Evolutionary conservation across 768 basidiomycete species (phyloP), one percentile per base, ranked within the genome.

Genomic region (Amanita jacksonii): DNA sequence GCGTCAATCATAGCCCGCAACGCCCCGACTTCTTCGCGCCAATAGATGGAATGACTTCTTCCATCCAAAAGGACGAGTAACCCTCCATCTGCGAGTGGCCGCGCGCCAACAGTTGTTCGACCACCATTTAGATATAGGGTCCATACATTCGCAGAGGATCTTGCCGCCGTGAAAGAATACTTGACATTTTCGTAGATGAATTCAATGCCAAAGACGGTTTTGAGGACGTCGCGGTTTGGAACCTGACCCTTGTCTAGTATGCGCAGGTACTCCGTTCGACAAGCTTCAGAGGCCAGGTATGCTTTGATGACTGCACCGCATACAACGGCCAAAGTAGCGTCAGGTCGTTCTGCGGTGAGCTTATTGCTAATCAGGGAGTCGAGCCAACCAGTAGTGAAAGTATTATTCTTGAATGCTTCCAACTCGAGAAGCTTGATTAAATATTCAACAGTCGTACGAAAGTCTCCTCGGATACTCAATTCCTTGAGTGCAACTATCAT

Each of bases 401-500:
- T 90, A 65, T 99, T 99, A 54, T 93, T 85, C 62, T 90, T 82
- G 71, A 99, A 99, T 16, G 92, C 87, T 51, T 92, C 86, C 42
- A 96, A 77, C 62, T 98, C 92, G 49, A 99, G 73, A 35, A 98
- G 77, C 63, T 93, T 96, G 78, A 99, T 98, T 52, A 96, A 81
- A 62, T 99, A 99, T 63, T 99, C 96, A 56, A 98, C 96, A 0
- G 96, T 99, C 10, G 92, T 96, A 50, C 96, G 70, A 72, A 99
- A 99, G 63, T 99, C 96, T 46, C 96, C 96, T 54, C 96, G 90
- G 61, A 99, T 99, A 62, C 89, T 92, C 51, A 98, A 71, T 63
- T 98, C 96, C 69, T 98, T 98, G 54, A 99, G 68, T 2, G 96
- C 96, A 52, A 99, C 86, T 49, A 99, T 94, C 94, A 99, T 99